Base-by-base conservation (phyloP, 75 land plant species). In the Azolla pinnata region DNA sequence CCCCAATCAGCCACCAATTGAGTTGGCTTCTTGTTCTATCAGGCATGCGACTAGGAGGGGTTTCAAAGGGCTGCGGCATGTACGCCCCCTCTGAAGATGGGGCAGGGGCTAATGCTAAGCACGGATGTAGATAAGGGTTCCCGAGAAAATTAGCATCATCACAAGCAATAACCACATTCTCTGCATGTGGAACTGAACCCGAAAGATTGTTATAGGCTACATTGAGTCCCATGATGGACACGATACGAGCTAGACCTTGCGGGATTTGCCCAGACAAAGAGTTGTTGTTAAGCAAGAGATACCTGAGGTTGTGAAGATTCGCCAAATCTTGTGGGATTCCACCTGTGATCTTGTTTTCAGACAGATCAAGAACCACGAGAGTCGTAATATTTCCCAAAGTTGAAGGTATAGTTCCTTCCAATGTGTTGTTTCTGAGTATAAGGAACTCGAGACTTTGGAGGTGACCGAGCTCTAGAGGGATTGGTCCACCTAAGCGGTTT, bases 151-250 rank as follows among this genome's bases (percentile, higher is more conserved):
- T 55, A 19, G 71, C 44, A 31, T 64, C 46, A 42, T 56, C 49
- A 56, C 69, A 67, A 12, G 60, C 68, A 0, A 31, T 63, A 44
- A 63, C 46, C 52, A 44, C 14, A 29, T 57, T 62, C 42, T 33
- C 35, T 26, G 54, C 44, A 48, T 49, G 26, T 30, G 79, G 77
- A 53, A 79, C 33, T 7, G 72, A 19, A 5, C 93, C 93, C 21
- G 93, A 85, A 27, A 88, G 67, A 48, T 85, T 82, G 68, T 88
- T 88, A 63, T 72, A 88, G 18, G 93, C 84, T 26, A 88, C 55
- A 74, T 88, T 72, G 52, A 88, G 61, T 21, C 29, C 42, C 26
- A 56, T 48, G 9, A 84, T 78, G 9, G 60, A 54, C 14, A 70
- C 23, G 30, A 88, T 71, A n/a, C 49, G 54, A 7, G 78, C 65